These are phyloP conservation scores for Saxispiralis lemnorum DNA, from an alignment of 495 filamentous ascomycete species.

Conservation along the genomic window DNA sequence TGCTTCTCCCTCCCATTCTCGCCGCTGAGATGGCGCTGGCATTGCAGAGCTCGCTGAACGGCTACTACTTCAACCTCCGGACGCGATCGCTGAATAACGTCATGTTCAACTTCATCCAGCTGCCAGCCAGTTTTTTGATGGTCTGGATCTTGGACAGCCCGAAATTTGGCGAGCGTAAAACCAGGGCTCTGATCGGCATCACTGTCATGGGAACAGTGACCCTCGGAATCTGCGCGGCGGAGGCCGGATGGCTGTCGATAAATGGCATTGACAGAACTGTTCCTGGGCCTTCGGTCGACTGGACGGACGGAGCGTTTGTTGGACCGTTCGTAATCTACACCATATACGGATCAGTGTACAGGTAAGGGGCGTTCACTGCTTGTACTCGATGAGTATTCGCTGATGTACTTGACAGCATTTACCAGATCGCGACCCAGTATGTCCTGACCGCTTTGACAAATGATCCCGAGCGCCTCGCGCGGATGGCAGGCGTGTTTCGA, in stretches of 20 bases:
- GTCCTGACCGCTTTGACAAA: neutral
- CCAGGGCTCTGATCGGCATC: slow-evolving; percentile 1
- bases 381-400: neutral
- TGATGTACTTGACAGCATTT: neutral
- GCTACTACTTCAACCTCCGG: slow-evolving; percentile 7
- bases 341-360: slow-evolving; percentile 3
- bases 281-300: slow-evolving; percentile 5
- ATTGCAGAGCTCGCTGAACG: slow-evolving; percentile 8
- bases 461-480: neutral
- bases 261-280: slow-evolving; percentile 3
- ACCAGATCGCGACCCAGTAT: too few species aligned
- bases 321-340: slow-evolving; percentile 5
- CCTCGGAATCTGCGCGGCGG: neutral
- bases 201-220: slow-evolving; percentile 1
- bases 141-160: slow-evolving; percentile 5
- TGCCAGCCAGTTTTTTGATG: slow-evolving; percentile 1
- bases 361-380: neutral
- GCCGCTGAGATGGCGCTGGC: slow-evolving; percentile 4
- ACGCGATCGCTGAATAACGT: slow-evolving; percentile 6
- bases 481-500: neutral
- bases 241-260: slow-evolving; percentile 4
- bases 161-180: slow-evolving; percentile 4
- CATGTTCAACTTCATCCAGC: slow-evolving; percentile 7
- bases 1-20: slow-evolving; percentile 5
- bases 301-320: slow-evolving; percentile 5